These are phyloP conservation scores for Metschnikowia amazonensis DNA, from an alignment of 805 yeast species.

Conservation along the genomic window DNA sequence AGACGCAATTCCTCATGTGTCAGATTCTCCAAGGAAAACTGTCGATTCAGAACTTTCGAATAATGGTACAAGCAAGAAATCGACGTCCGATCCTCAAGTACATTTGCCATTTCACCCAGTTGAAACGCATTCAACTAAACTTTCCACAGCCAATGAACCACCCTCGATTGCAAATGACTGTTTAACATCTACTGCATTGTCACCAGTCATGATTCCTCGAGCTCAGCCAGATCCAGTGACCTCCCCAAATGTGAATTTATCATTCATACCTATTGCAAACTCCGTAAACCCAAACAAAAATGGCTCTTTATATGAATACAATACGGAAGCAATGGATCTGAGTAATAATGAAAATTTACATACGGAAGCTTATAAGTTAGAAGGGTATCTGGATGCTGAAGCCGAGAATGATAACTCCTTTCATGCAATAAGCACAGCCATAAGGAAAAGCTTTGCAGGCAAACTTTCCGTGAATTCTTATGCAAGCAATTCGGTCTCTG, in stretches of 20 bases:
- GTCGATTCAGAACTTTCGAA: too few relatives aligned
- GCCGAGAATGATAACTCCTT: slow-evolving; percentile 37
- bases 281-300: slow-evolving; percentile 14
- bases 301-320: background rate
- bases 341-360: background rate
- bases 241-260: slow-evolving; percentile 21
- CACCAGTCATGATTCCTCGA: slow-evolving; percentile 5
- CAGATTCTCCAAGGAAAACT: background rate
- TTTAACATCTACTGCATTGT: slow-evolving; percentile 1
- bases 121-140: background rate
- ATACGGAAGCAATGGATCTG: background rate
- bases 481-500: background rate
- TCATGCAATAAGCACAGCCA: slow-evolving; percentile 45
- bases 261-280: slow-evolving; percentile 23
- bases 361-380: background rate
- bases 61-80: background rate
- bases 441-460: slow-evolving; percentile 43
- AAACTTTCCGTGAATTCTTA: slow-evolving; percentile 19
- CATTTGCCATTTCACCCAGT: background rate
- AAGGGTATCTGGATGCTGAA: background rate
- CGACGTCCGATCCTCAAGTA: background rate
- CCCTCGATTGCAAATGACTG: background rate
- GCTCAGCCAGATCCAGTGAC: slow-evolving; percentile 10
- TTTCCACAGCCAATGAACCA: background rate
- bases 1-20: background rate